These are phyloP conservation scores for Zymoseptoria tritici DNA, from an alignment of 2,329 filamentous ascomycete species.

Conservation along the genomic window DNA sequence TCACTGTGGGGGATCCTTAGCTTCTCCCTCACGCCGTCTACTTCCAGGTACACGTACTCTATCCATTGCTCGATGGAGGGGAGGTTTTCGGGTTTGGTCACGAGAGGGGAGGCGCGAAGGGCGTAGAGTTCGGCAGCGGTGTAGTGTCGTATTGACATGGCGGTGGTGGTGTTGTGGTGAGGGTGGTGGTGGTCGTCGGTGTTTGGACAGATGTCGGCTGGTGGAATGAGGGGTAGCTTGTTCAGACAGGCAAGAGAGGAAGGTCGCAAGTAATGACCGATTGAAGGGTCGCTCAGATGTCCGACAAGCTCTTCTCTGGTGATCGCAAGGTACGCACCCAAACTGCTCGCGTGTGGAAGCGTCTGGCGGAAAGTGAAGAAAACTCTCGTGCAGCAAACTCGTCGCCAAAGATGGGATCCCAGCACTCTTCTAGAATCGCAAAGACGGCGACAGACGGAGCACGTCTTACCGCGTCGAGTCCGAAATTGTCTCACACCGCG, in stretches of 20 bases:
- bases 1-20: conserved; percentile 34
- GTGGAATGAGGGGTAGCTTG: not conserved
- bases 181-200: not conserved
- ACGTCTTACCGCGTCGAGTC: not conserved
- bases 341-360: not conserved
- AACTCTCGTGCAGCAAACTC: not conserved
- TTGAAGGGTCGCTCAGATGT: not conserved
- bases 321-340: not conserved
- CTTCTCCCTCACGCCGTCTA: conserved; percentile 29
- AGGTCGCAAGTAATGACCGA: not conserved
- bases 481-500: not conserved
- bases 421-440: not conserved
- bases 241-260: not conserved
- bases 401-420: not conserved
- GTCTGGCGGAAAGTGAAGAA: not conserved
- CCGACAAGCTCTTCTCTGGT: not conserved
- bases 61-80: conserved; percentile 92
- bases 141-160: conserved; percentile 51
- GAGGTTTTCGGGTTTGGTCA: conserved; percentile 68
- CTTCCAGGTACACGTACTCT: conserved; percentile 55
- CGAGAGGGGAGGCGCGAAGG: conserved; percentile 75
- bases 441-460: not conserved
- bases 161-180: conserved; percentile 3
- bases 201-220: not conserved
- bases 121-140: conserved; percentile 66